These are phyloP conservation scores for Quercus parvula DNA, from an alignment of 306 rosid species.

Conservation along the genomic window DNA sequence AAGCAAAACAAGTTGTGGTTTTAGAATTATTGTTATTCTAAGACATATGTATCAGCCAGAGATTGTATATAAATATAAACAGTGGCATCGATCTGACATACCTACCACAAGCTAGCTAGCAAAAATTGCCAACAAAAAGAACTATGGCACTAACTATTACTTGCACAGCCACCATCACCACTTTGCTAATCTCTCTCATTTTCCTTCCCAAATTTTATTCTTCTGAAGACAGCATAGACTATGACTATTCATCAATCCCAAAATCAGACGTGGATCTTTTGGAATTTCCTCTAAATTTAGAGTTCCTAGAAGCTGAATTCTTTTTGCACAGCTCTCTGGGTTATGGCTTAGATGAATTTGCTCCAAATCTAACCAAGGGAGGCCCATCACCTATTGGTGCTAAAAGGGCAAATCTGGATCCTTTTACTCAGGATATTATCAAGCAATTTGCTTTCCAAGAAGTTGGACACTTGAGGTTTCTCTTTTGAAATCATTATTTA, in stretches of 20 bases:
- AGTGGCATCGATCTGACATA: neutral
- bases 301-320: too few species aligned
- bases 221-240: neutral
- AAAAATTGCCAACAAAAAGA: neutral
- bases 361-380: constrained; percentile 41
- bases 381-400: constrained; percentile 69
- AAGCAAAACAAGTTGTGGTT: too few species aligned
- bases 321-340: too few species aligned
- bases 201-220: constrained; percentile 14
- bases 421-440: neutral
- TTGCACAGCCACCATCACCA: neutral
- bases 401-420: constrained; percentile 31
- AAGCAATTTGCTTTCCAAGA: too few species aligned
- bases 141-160: constrained; percentile 9
- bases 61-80: neutral
- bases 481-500: neutral
- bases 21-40: too few species aligned
- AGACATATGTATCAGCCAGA: neutral
- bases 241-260: neutral
- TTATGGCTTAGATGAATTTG: constrained; percentile 27
- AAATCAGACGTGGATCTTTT: constrained; percentile 1
- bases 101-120: neutral
- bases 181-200: constrained; percentile 17
- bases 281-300: too few species aligned
- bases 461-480: too few species aligned